A percentile compares a stretch with the other conserved stretches of the same genome.
These are phyloP conservation scores for Dactylellina haptotyla DNA, from an alignment of 2,329 filamentous ascomycete species.

Conservation along the genomic window DNA sequence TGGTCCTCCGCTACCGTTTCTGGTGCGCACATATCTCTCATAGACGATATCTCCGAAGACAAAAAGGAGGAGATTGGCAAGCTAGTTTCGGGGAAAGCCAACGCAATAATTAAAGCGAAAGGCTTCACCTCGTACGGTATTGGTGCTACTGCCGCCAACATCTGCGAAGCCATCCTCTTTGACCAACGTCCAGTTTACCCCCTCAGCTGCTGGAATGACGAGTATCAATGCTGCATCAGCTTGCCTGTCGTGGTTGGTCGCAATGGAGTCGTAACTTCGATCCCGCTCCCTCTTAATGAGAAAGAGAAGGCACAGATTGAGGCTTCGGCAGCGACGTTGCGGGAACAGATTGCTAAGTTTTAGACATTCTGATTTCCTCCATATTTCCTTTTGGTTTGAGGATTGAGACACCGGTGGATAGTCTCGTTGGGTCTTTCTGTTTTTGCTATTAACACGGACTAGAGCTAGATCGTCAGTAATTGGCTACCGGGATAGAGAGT, in stretches of 20 bases:
- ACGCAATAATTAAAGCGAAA: constrained; percentile 60
- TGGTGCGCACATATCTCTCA: constrained; percentile 57
- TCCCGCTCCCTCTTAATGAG: constrained; percentile 52
- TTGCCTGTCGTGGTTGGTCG: constrained; percentile 46
- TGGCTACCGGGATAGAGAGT: constrained; percentile 20
- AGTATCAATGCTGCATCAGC: constrained; percentile 52
- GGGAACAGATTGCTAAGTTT: constrained; percentile 48
- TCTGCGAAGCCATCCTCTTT: constrained; percentile 59
- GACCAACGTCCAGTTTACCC: constrained; percentile 59
- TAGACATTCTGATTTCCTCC: not conserved
- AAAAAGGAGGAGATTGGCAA: constrained; percentile 57
- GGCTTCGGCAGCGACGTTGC: constrained; percentile 42
- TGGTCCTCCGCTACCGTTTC: constrained; percentile 60
- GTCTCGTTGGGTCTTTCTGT: not conserved
- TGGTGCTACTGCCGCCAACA: constrained; percentile 59
- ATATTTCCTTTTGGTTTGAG: constrained; percentile 2
- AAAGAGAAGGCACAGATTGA: constrained; percentile 43
- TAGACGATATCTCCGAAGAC: constrained; percentile 55
- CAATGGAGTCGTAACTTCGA: constrained; percentile 34
- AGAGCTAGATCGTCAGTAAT: constrained; percentile 28
- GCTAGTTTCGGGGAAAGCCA: constrained; percentile 59
- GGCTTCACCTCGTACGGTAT: constrained; percentile 60
- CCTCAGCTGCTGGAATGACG: constrained; percentile 57
- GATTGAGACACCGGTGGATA: not conserved
- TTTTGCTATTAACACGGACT: constrained; percentile 16